Conservation (phyloP, 495 filamentous ascomycete species). For the Cercophora newfieldiana region DNA sequence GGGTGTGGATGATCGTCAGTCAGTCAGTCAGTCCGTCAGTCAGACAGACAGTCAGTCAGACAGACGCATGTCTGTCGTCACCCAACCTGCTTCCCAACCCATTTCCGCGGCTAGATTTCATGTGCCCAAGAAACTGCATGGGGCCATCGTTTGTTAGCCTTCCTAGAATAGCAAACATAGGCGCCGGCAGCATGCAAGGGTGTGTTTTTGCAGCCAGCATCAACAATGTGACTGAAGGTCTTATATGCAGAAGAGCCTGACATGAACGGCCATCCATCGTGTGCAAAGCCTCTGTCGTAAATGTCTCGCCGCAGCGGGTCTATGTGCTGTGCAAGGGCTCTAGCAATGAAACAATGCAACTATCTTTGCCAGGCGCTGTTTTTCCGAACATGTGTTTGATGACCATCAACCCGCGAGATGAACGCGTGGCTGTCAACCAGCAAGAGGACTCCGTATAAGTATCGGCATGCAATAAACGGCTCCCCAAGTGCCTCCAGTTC, state of each 20-base stretch:
- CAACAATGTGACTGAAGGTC: neutral
- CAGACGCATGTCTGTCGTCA: neutral
- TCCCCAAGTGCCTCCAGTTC: neutral
- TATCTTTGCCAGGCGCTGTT: neutral
- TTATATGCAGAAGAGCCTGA: too few species aligned
- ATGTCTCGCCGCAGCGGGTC: neutral
- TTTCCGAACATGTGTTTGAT: neutral
- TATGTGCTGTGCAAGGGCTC: neutral
- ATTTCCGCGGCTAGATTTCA: neutral
- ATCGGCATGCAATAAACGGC: neutral
- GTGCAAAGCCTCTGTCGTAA: neutral
- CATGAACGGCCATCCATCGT: neutral
- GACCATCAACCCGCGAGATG: too few species aligned
- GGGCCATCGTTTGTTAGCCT: neutral
- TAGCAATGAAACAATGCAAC: neutral
- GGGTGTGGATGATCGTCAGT: neutral
- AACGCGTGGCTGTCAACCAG: too few species aligned
- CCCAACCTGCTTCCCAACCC: neutral
- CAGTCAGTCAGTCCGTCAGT: neutral
- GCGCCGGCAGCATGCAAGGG: neutral
- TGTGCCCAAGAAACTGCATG: neutral
- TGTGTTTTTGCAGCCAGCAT: neutral
- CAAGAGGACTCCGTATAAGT: too few species aligned
- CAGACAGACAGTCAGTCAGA: neutral
- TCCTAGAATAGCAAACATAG: neutral